phyloP scores from a whole-genome alignment of 495 filamentous ascomycete genomes.

The Apiosordaria backusii region DNA sequence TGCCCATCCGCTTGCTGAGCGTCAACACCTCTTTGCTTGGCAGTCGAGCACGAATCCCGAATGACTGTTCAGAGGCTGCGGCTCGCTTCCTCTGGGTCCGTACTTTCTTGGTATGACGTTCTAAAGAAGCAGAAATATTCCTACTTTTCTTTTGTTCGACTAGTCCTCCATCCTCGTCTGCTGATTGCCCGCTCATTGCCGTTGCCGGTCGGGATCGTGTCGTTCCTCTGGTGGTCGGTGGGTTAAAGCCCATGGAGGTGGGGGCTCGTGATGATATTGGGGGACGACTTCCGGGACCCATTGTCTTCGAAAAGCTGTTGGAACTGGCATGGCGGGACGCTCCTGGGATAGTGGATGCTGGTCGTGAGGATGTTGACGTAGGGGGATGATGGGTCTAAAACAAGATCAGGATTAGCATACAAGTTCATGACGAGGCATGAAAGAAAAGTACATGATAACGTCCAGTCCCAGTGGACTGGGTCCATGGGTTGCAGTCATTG shows the following conservation, averaged over 20 bases:
- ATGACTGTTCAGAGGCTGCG: conserved; percentile 29
- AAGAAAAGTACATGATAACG: conserved; percentile 6
- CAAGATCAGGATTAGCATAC: background rate
- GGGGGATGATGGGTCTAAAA: conserved; percentile 11
- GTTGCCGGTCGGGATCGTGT: conserved; percentile 54
- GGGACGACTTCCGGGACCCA: conserved; percentile 53
- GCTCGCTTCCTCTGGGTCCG: conserved; percentile 28
- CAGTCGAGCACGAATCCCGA: conserved; percentile 14
- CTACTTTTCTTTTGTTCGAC: conserved; percentile 61
- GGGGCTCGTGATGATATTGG: conserved; percentile 46
- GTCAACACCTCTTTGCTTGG: conserved; percentile 28
- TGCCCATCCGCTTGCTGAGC: conserved; percentile 21
- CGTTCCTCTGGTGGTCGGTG: conserved; percentile 37
- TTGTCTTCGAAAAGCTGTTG: conserved; percentile 51
- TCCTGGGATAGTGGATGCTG: conserved; percentile 16
- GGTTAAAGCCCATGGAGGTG: conserved; percentile 42
- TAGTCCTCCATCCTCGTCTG: conserved; percentile 31
- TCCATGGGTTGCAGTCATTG: background rate
- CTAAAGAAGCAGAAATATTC: conserved; percentile 27
- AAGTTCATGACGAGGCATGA: background rate
- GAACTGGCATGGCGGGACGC: conserved; percentile 34
- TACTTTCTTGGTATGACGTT: conserved; percentile 25
- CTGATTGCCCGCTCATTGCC: conserved; percentile 54
- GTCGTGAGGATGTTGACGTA: conserved; percentile 12
- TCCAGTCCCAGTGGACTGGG: background rate